Evolutionary conservation across 805 yeast genomes (phyloP).

Genomic region (Yueomyces sinensis): DNA sequence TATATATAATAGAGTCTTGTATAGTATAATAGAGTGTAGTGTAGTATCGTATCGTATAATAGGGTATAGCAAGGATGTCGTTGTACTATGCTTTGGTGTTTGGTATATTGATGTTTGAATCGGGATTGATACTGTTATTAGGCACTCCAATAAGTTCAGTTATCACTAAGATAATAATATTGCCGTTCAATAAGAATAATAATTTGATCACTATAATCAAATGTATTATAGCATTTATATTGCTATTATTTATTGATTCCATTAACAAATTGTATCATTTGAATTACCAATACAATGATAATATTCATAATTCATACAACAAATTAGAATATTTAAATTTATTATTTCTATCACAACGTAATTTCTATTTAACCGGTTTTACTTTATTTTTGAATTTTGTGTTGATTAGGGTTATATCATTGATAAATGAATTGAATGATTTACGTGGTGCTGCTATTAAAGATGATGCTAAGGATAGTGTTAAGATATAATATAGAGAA

Average conservation of each 20-base stretch:
- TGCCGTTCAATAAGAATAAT: too few relatives aligned
- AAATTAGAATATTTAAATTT: conserved; percentile 1
- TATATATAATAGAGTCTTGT: background rate
- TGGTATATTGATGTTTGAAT: conserved; percentile 62
- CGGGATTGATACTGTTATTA: too few relatives aligned
- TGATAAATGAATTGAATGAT: conserved; percentile 58
- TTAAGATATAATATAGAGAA: too few relatives aligned
- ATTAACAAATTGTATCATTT: conserved; percentile 38
- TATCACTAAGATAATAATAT: too few relatives aligned
- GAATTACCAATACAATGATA: conserved; percentile 14
- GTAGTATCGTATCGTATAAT: background rate
- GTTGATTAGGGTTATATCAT: conserved; percentile 68
- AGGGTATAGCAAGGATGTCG: conserved; percentile 1
- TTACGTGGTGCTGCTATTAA: conserved; percentile 5
- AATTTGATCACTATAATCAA: too few relatives aligned
- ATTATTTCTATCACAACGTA: conserved; percentile 84
- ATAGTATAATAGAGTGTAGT: background rate
- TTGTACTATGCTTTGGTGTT: conserved; percentile 35
- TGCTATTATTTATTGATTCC: conserved; percentile 76
- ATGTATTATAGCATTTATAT: conserved; percentile 74
- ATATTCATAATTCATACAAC: conserved; percentile 10
- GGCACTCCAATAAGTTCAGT: too few relatives aligned
- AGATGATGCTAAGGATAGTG: too few relatives aligned
- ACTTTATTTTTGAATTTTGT: conserved; percentile 82
- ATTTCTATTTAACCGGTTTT: conserved; percentile 90